A percentile compares a stretch with the other conserved stretches of the same genome.
phyloP scores from a whole-genome alignment of 2,329 filamentous ascomycete species.

The Exophiala sp. region DNA sequence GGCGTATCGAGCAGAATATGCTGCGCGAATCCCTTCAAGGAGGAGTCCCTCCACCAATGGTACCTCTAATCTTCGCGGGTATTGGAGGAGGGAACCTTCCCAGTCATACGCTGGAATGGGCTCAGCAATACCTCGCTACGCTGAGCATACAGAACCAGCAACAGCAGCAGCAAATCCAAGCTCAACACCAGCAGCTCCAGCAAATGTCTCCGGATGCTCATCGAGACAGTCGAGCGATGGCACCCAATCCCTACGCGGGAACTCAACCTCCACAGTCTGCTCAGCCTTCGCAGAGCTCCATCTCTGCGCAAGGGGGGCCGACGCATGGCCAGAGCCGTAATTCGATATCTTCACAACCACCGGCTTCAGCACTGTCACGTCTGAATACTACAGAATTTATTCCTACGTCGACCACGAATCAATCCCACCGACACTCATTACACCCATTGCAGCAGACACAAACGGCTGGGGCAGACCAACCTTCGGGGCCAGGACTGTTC shows the following conservation, averaged over 20 bases:
- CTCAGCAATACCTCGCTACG: conserved; percentile 61
- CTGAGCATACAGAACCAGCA: conserved; percentile 41
- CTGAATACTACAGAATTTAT: conserved; percentile 42
- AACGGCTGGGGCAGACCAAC: conserved; percentile 52
- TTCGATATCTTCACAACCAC: conserved; percentile 31
- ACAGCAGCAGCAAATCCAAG: conserved; percentile 36
- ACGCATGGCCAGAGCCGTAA: conserved; percentile 20
- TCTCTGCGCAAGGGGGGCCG: conserved; percentile 20
- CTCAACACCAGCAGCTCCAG: conserved; percentile 24
- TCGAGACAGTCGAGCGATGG: conserved; percentile 35
- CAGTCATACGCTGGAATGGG: conserved; percentile 62
- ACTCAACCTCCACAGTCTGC: conserved; percentile 23
- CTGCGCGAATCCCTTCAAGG: conserved; percentile 64
- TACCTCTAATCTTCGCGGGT: conserved; percentile 71
- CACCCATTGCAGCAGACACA: conserved; percentile 55
- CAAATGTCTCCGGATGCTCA: conserved; percentile 28
- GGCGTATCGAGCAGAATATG: conserved; percentile 70
- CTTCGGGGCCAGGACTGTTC: conserved; percentile 72
- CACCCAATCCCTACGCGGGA: conserved; percentile 34
- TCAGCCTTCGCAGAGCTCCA: conserved; percentile 18
- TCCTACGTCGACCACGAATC: conserved; percentile 27
- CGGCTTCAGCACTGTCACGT: conserved; percentile 35
- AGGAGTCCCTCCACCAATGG: conserved; percentile 69
- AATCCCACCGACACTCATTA: conserved; percentile 41
- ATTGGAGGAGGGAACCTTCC: conserved; percentile 63